A percentile compares a stretch with the other conserved stretches of the same genome.
Conservation (phyloP, 2,329 filamentous ascomycete species). For the Pseudogymnoascus sp. region DNA sequence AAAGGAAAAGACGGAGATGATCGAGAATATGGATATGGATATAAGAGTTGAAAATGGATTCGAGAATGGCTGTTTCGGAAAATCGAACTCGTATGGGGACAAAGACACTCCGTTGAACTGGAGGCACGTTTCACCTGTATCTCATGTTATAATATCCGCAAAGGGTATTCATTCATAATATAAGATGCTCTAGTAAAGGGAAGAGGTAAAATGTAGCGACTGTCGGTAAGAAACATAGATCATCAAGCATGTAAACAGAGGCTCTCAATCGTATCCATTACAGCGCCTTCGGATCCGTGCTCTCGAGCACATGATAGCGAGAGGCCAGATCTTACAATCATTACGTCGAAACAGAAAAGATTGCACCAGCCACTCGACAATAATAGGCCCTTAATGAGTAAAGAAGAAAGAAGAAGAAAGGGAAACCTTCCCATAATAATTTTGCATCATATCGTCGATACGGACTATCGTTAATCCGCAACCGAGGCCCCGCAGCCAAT, state of each 20-base stretch:
- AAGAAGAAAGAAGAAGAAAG: conserved; percentile 35
- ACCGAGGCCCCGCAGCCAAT: conserved; percentile 10
- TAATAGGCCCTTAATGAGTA: conserved; percentile 60
- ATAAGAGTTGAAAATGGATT: neutral
- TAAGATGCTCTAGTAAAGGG: neutral
- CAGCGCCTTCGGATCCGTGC: conserved; percentile 44
- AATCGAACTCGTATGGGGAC: neutral
- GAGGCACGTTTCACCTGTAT: conserved; percentile 1
- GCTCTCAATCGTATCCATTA: conserved; percentile 65
- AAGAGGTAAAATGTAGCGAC: conserved; percentile 49
- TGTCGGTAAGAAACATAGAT: conserved; percentile 65
- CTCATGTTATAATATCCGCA: conserved; percentile 1
- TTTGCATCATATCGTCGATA: neutral
- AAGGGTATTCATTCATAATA: neutral
- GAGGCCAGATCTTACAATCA: conserved; percentile 50
- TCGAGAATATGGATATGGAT: too few species aligned
- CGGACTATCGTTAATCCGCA: neutral
- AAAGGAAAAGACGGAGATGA: neutral
- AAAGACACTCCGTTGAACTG: neutral
- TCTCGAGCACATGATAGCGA: conserved; percentile 69
- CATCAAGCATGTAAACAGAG: conserved; percentile 42
- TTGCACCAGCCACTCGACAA: conserved; percentile 44
- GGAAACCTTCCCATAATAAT: conserved; percentile 13
- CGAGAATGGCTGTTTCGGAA: neutral
- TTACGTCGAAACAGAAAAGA: conserved; percentile 30